Base-by-base conservation (phyloP, 352 stramenopile species). In the Globisporangium apiculatum region DNA sequence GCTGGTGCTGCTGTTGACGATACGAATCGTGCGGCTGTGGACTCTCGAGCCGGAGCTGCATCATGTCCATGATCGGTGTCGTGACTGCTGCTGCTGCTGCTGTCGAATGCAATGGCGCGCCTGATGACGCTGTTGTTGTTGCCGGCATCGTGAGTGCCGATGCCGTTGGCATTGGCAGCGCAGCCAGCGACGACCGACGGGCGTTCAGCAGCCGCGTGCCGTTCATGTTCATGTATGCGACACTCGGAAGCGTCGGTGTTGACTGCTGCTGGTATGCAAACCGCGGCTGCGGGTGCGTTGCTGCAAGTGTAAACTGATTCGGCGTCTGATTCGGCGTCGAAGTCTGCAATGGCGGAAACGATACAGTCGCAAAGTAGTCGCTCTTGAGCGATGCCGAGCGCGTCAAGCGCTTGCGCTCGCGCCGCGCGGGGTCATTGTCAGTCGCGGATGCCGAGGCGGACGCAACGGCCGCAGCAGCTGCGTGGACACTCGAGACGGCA, bases 1-100 rank as follows among this genome's bases (percentile, higher is more conserved):
- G 24, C 24, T 31, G 24, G 24, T 31, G 24, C 24, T 31, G 24
- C 24, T 31, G 24, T 31, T 31, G 24, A 31, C 50, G 53, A 18
- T 56, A 57, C 12, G 55, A 49, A 17, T 64, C 65, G 2, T 61
- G 66, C 24, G 52, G 53, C 11, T 66, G 72, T 11, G 68, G 75
- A 18, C 56, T 86, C 53, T 81, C 73, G 18, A 90, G 67, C 18
- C 73, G 72, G 37, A 90, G 67, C 55, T 86, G 73, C 77, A 88
- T 90, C 77, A 90, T 87, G 46, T 78, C 77, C 12, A 75, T 74
- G 49, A 90, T 86, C 5, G 79, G 79, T 7, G 79, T 90, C 31
- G 81, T 75, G 46, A 83, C 68, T 2, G 71, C 62, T 17, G 72
- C 12, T 12, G 11, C 41, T 14, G 41, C 10, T 47, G 24, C 24